phyloP scores from a whole-genome alignment of 2,329 filamentous ascomycete genomes.

The Keithomyces neogunnii region DNA sequence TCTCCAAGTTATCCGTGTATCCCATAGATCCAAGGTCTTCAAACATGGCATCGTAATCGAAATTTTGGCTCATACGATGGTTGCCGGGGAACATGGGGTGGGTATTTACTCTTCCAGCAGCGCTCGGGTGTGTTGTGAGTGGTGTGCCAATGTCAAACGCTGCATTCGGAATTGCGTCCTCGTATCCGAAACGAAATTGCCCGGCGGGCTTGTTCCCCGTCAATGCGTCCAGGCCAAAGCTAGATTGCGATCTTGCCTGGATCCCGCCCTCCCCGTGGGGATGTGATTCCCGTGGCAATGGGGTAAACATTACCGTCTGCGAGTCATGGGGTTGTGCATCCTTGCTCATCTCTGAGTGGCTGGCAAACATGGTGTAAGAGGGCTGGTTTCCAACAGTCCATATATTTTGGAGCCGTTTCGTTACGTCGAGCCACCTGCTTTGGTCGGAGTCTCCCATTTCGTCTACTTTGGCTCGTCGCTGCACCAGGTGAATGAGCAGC shows the following conservation, averaged over 20 bases:
- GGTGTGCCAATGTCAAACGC: not conserved
- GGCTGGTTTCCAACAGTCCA: constrained; percentile 1
- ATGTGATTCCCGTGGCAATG: not conserved
- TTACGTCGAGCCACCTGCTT: constrained; percentile 20
- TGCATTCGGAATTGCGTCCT: not conserved
- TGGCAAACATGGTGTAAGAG: constrained; percentile 14
- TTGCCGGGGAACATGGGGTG: not conserved
- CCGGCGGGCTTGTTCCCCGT: not conserved
- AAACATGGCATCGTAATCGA: constrained; percentile 44
- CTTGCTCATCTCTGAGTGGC: not conserved
- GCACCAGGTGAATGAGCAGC: constrained; percentile 25
- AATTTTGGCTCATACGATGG: constrained; percentile 11
- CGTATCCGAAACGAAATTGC: not conserved
- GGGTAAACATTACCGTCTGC: not conserved
- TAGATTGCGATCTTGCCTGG: not conserved
- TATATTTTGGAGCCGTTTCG: constrained; percentile 15
- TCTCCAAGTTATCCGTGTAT: constrained; percentile 38
- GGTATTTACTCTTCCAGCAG: not conserved
- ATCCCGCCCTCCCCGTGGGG: not conserved
- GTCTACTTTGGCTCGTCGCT: constrained; percentile 19
- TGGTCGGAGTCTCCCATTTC: constrained; percentile 24
- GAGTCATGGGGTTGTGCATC: not conserved
- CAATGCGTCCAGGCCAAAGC: not conserved
- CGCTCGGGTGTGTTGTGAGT: not conserved
- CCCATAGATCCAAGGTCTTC: constrained; percentile 45